phyloP scores from a whole-genome alignment of 805 yeast species.

The Saccharomyces eubayanus region DNA sequence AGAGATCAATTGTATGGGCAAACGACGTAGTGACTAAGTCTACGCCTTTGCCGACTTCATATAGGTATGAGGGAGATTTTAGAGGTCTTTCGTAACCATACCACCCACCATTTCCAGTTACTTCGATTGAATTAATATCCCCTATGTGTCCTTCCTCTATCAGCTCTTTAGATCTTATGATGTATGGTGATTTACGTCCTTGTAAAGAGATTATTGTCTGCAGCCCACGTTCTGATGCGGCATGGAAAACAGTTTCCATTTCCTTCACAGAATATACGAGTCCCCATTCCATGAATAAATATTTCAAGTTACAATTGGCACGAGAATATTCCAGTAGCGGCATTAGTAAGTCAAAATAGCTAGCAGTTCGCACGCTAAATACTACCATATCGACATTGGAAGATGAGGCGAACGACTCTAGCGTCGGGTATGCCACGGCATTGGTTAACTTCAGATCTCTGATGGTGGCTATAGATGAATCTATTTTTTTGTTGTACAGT shows the following conservation, averaged over 20 bases:
- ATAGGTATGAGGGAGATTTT: slow-evolving; percentile 13
- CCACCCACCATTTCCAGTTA: slow-evolving; percentile 17
- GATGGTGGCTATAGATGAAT: slow-evolving; percentile 10
- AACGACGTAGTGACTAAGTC: slow-evolving; percentile 14
- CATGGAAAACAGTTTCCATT: slow-evolving; percentile 9
- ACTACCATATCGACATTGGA: slow-evolving; percentile 14
- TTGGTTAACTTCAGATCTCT: slow-evolving; percentile 8
- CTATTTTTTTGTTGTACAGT: slow-evolving; percentile 8
- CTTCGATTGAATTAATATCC: slow-evolving; percentile 14
- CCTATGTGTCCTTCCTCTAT: slow-evolving; percentile 18
- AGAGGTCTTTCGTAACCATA: slow-evolving; percentile 17
- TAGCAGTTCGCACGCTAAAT: slow-evolving; percentile 9
- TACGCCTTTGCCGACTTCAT: slow-evolving; percentile 11
- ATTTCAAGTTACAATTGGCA: slow-evolving; percentile 4
- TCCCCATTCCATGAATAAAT: slow-evolving; percentile 17
- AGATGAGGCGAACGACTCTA: slow-evolving; percentile 8
- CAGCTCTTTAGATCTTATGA: slow-evolving; percentile 16
- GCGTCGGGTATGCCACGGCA: slow-evolving; percentile 11
- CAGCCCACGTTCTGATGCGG: slow-evolving; percentile 8
- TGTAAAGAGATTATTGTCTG: slow-evolving; percentile 17
- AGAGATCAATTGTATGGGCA: slow-evolving; percentile 18
- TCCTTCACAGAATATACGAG: slow-evolving; percentile 10
- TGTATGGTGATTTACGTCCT: slow-evolving; percentile 18
- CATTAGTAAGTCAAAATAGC: slow-evolving; percentile 7
- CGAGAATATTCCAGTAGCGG: slow-evolving; percentile 6